phyloP scores from a whole-genome alignment of 371 early-diverging fungal genomes.

The Blyttiomyces sp. region DNA sequence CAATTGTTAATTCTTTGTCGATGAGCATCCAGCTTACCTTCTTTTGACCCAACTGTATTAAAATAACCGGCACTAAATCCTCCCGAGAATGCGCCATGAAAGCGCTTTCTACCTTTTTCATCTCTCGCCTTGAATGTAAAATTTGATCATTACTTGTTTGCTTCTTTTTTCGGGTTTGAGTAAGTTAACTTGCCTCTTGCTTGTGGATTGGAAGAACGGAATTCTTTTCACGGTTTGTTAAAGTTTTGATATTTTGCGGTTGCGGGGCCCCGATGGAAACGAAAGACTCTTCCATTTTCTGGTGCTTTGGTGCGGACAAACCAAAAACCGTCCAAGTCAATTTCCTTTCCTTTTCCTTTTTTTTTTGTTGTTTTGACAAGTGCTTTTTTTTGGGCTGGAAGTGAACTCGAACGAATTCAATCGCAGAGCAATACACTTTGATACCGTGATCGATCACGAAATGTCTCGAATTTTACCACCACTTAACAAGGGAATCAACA shows the following conservation, averaged over 20 bases:
- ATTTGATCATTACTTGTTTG: neutral
- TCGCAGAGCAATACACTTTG: too few relatives aligned
- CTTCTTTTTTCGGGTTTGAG: neutral
- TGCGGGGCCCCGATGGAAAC: conserved; percentile 36
- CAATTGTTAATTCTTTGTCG: neutral
- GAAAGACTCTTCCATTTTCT: too few relatives aligned
- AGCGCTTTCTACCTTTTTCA: conserved; percentile 78
- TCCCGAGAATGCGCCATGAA: conserved; percentile 94
- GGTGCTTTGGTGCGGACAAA: too few relatives aligned
- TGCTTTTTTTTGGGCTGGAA: too few relatives aligned
- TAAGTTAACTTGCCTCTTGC: conserved; percentile 33
- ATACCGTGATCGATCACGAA: too few relatives aligned
- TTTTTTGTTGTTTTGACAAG: too few relatives aligned
- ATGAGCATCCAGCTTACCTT: conserved; percentile 59
- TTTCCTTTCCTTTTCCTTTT: too few relatives aligned
- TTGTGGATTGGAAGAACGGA: conserved; percentile 34
- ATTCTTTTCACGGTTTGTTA: conserved; percentile 36
- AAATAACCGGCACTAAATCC: conserved; percentile 93
- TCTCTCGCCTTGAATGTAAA: conserved; percentile 60
- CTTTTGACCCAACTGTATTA: conserved; percentile 93
- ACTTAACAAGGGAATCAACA: conserved; percentile 26
- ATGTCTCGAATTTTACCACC: conserved; percentile 31
- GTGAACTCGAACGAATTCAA: too few relatives aligned
- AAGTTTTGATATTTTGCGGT: conserved; percentile 23
- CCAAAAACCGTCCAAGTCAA: too few relatives aligned